Evolutionary conservation across 2,329 filamentous ascomycete species (phyloP), one percentile per base, ranked within the genome.

Genomic region (Aspergillus pseudotamarii): DNA sequence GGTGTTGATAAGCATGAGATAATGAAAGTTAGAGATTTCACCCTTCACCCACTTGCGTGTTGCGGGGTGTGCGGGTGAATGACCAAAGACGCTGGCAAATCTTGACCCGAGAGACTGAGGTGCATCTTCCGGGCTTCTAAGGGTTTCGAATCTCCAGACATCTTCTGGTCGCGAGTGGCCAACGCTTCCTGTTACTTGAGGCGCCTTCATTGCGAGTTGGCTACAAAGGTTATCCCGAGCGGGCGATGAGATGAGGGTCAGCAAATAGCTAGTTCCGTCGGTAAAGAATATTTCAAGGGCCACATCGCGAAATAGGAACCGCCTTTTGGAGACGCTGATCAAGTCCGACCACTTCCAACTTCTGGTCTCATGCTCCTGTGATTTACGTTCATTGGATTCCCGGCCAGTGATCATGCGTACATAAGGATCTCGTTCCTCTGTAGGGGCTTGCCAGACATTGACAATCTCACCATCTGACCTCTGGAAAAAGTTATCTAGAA

Each of bases 1-100:
- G 0, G 95, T 98, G 74, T 99, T 99, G 73, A 99, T 89, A 64
- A 97, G 89, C 94, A 99, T 99, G 41, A 99, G 86, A 74, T 99
- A 99, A 77, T 98, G 93, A 72, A 99, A 99, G 76, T 99, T 99
- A 16, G 94, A 98, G 57, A 98, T 93, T 72, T 99, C 95, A 14
- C 96, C 95, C 74, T 89, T 91, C 63, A 95, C 86, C 95, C 95
- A 99, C 75, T 89, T 90, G 68, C 91, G 90, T 72, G 95, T 96
- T 10, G 93, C 89, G 11, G 94, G 92, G 68, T 93, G 94, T 76
- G 91, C 91, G 0, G 91, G 86, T 0, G 88, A 89, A 26, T 93
- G 87, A 67, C 93, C 93, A 82, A 99, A 98, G 14, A 97, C 92
- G 67, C 89, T 97, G 26, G 92, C 93, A 71, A 98, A 94, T 71